Evolutionary conservation across 148 eudicot genomes (phyloP), one percentile per base, ranked within the genome.

Genomic region (Agrostemma githago): DNA sequence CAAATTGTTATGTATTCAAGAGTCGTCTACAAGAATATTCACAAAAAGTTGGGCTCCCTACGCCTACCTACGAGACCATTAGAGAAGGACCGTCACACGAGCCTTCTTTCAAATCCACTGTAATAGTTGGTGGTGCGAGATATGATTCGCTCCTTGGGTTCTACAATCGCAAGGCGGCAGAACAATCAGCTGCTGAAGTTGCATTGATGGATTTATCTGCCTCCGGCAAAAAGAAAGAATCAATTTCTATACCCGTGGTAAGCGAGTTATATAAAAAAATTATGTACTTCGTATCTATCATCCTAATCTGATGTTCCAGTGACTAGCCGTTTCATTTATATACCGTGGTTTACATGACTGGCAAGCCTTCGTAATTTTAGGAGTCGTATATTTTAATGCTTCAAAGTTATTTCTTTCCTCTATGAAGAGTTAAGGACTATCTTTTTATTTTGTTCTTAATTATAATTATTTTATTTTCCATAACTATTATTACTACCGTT

Each of bases 101-200:
- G 76, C 97, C 99, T 65, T 76, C 70, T 51, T 95, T 95, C 80
- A 90, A 71, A 82, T 95, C 99, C 21, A 86, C 99, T 10, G 99
- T 92, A 43, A 66, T 85, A 67, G 86, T 95, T 48, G 78, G 81
- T 67, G 78, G 88, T 69, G 79, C 57, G 12, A 83, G 89, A 76
- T 92, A 90, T 77, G 90, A 95, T 70, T 95, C 99, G 38, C 84
- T 95, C 58, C 84, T 82, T 56, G 96, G 97, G 41, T 95, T 95
- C 81, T 84, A 68, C 70, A 95, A 88, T 74, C 90, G 99, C 62
- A 95, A 92, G 82, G 91, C 96, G 64, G 94, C 99, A 21, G 99
- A 95, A 79, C 99, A 95, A 73, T 95, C 99, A 54, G 97, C 99
- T 53, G 99, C 99, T 66, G 99, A 95, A 85, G 83, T 92, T 74